Percentiles rank a stretch among this genome's conserved stretches.
These are phyloP conservation scores for Argentina anserina DNA, from an alignment of 306 rosid genomes.

Conservation along the genomic window DNA sequence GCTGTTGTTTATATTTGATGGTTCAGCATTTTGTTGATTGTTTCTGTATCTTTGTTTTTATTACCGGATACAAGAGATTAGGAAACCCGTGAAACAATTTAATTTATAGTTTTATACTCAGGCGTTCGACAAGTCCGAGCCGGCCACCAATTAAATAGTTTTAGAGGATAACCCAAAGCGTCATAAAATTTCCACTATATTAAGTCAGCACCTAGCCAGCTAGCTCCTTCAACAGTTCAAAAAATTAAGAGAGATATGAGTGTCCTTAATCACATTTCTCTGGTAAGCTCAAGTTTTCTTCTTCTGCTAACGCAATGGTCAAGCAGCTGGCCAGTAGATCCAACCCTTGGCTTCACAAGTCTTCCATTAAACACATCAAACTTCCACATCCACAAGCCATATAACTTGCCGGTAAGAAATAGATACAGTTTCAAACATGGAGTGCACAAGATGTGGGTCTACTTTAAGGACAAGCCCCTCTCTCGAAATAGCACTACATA, in stretches of 20 bases:
- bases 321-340: constrained; percentile 14
- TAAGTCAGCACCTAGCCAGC: too few relatives aligned
- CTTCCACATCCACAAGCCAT: constrained; percentile 13
- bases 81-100: too few relatives aligned
- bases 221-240: too few relatives aligned
- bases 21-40: too few relatives aligned
- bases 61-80: too few relatives aligned
- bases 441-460: constrained; percentile 11
- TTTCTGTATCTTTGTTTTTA: too few relatives aligned
- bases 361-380: constrained; percentile 14
- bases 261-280: constrained; percentile 1
- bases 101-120: too few relatives aligned
- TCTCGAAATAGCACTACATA: background rate
- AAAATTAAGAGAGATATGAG: background rate
- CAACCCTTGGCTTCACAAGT: constrained; percentile 6
- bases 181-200: too few relatives aligned
- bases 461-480: constrained; percentile 15
- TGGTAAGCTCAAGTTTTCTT: background rate
- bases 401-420: background rate
- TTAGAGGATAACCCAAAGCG: too few relatives aligned
- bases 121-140: too few relatives aligned
- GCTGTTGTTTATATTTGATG: too few relatives aligned
- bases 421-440: constrained; percentile 7
- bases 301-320: background rate
- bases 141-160: too few relatives aligned